phyloP scores from a whole-genome alignment of 108 stramenopile species.

The Cyclostephanos tholiformis region DNA sequence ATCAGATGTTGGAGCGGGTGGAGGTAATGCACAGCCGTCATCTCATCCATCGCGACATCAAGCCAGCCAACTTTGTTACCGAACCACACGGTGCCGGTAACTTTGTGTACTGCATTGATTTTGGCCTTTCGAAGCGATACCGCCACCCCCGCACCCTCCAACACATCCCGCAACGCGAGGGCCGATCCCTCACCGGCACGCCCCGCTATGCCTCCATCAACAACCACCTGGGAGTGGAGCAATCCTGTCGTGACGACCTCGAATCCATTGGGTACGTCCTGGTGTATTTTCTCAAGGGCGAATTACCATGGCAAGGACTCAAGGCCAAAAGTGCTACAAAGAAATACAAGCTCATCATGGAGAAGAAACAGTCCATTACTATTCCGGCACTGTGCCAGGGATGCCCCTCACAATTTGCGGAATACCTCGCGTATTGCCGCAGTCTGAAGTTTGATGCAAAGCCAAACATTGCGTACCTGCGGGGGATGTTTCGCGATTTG shows the following conservation, averaged over 20 bases:
- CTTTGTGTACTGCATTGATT: conserved; percentile 97
- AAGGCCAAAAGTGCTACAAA: conserved; percentile 94
- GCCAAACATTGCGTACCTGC: conserved; percentile 98
- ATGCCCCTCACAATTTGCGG: conserved; percentile 96
- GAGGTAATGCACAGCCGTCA: conserved; percentile 97
- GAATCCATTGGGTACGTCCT: conserved; percentile 98
- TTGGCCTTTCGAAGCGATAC: conserved; percentile 96
- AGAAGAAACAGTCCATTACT: conserved; percentile 92
- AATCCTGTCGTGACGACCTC: conserved; percentile 95
- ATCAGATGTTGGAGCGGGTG: conserved; percentile 97
- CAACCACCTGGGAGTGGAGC: conserved; percentile 98
- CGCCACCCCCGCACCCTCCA: conserved; percentile 97
- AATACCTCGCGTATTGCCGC: conserved; percentile 98
- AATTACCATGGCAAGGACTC: conserved; percentile 98
- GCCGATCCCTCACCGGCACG: conserved; percentile 92
- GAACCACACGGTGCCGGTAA: conserved; percentile 82
- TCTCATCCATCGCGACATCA: conserved; percentile 96
- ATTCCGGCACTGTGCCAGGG: conserved; percentile 95
- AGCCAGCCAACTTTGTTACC: conserved; percentile 98
- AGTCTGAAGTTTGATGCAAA: conserved; percentile 98
- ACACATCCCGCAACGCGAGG: conserved; percentile 98
- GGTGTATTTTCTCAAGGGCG: conserved; percentile 98
- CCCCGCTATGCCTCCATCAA: conserved; percentile 98
- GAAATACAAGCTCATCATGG: conserved; percentile 96
- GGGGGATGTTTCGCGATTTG: conserved; percentile 95